Conservation (phyloP, 495 filamentous ascomycete species). For the Thermothielavioides terrestris region DNA sequence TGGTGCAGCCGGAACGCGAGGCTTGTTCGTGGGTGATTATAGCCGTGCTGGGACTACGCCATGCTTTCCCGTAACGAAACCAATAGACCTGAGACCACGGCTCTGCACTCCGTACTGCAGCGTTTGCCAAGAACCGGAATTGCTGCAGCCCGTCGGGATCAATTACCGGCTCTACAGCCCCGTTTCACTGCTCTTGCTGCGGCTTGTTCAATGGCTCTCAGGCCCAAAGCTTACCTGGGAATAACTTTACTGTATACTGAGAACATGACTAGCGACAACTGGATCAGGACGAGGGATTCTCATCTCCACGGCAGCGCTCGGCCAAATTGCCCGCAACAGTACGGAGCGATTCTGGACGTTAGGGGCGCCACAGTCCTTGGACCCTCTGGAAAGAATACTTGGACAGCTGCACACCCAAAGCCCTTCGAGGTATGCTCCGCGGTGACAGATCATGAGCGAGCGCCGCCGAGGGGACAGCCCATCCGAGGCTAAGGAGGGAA, state of each 20-base stretch:
- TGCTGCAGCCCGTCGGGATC: neutral
- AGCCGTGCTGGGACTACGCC: neutral
- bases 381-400: too few species aligned
- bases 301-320: neutral
- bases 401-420: neutral
- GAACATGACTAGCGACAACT: too few species aligned
- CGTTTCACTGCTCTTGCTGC: neutral
- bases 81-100: slow-evolving; percentile 3
- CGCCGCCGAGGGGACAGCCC: too few species aligned
- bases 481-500: too few species aligned
- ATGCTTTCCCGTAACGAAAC: neutral
- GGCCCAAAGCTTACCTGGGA: neutral
- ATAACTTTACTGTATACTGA: too few species aligned
- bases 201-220: slow-evolving; percentile 5
- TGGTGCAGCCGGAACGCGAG: neutral
- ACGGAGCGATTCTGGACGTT: too few species aligned
- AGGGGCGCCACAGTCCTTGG: too few species aligned
- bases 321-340: too few species aligned
- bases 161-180: slow-evolving; percentile 1
- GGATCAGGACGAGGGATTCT: slow-evolving; percentile 3
- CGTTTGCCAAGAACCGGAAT: neutral
- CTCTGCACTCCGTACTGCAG: neutral
- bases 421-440: neutral
- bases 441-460: too few species aligned
- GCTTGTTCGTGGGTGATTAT: neutral